Conservation (phyloP, 768 basidiomycete genomes). For the Collybia sordida region DNA sequence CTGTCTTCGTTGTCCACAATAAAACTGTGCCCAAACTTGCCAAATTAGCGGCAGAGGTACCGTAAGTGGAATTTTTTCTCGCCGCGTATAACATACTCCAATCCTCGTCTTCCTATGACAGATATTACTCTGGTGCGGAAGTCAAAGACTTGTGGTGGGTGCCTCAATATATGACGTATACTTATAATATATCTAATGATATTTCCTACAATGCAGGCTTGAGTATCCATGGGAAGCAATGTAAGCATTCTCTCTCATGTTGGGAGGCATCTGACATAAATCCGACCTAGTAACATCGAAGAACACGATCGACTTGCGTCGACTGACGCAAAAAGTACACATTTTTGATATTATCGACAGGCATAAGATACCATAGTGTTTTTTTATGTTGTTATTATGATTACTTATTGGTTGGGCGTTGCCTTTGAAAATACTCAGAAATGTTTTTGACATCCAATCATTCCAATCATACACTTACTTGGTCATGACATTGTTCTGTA, state of each 20-base stretch:
- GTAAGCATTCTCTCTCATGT: slow-evolving; percentile 37
- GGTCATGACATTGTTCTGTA: too few relatives aligned
- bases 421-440: not conserved
- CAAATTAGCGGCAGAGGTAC: slow-evolving; percentile 61
- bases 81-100: slow-evolving; percentile 1
- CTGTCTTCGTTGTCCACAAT: slow-evolving; percentile 93
- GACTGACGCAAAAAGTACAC: slow-evolving; percentile 29
- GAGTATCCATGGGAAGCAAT: slow-evolving; percentile 84
- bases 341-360: not conserved
- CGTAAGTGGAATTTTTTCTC: slow-evolving; percentile 40
- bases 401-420: not conserved
- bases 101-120: slow-evolving; percentile 30
- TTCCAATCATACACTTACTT: too few relatives aligned
- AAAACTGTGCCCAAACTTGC: slow-evolving; percentile 88
- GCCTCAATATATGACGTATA: slow-evolving; percentile 1
- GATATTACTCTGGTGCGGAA: slow-evolving; percentile 82
- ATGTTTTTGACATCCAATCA: too few relatives aligned
- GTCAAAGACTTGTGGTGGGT: slow-evolving; percentile 71
- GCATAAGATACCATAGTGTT: too few relatives aligned
- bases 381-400: too few relatives aligned
- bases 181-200: not conserved
- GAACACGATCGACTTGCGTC: slow-evolving; percentile 68
- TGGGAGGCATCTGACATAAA: not conserved
- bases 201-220: slow-evolving; percentile 52
- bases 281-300: slow-evolving; percentile 63